These are phyloP conservation scores for Mortierella hygrophila DNA, from an alignment of 192 early-diverging fungal genomes.

Conservation along the genomic window DNA sequence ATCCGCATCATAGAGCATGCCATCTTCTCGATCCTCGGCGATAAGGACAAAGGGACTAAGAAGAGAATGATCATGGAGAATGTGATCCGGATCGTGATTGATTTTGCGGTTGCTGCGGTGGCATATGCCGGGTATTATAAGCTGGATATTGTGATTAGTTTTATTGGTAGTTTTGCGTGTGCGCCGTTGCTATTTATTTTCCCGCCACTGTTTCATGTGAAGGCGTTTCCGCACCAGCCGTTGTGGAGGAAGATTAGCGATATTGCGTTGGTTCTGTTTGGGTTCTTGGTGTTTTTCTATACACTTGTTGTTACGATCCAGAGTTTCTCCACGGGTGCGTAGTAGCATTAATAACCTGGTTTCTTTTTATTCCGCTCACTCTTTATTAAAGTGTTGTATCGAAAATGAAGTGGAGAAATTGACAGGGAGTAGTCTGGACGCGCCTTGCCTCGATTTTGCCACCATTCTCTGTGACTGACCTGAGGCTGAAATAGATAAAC, in stretches of 20 bases:
- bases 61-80: slow-evolving; percentile 84
- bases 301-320: slow-evolving; percentile 75
- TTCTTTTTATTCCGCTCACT: no score
- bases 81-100: slow-evolving; percentile 73
- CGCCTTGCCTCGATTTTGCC: not conserved
- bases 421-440: not conserved
- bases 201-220: slow-evolving; percentile 85
- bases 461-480: not conserved
- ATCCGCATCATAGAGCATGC: slow-evolving; percentile 89
- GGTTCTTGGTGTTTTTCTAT: slow-evolving; percentile 68
- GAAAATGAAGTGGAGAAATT: no score
- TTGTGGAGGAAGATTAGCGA: slow-evolving; percentile 65
- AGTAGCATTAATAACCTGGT: not conserved
- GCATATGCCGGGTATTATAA: slow-evolving; percentile 81
- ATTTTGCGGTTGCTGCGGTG: slow-evolving; percentile 70
- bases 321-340: slow-evolving; percentile 16
- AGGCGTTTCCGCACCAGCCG: slow-evolving; percentile 61
- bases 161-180: slow-evolving; percentile 86
- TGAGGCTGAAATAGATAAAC: not conserved
- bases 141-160: slow-evolving; percentile 90
- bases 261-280: slow-evolving; percentile 73
- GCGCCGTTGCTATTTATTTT: slow-evolving; percentile 85
- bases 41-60: slow-evolving; percentile 57
- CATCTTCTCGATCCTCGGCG: slow-evolving; percentile 67
- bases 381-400: not conserved